Base-by-base conservation (phyloP, 1,139 yeast genomes). In the Protomyces inouyei region DNA sequence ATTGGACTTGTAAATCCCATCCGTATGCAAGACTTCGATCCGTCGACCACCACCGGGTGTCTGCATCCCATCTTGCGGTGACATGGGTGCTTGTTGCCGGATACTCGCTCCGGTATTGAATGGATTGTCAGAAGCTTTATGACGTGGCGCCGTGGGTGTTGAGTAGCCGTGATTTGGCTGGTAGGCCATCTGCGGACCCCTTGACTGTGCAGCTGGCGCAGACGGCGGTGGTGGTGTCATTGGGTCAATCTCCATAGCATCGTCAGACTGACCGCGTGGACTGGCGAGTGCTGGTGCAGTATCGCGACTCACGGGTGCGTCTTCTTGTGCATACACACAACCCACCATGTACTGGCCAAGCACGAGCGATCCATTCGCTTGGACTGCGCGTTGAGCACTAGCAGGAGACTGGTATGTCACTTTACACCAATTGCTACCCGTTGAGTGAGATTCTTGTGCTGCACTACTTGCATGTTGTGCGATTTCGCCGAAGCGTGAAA, bases 331-430 rank as follows among this genome's bases (percentile, higher is more conserved):
- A 53, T 61, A 66, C 18, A 88, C 84, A 65, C 93, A 93, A 0
- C 97, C 96, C 65, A 89, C 78, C 63, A 87, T 79, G 18, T 83
- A 81, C 37, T 71, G 71, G 0, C 91, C 93, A 64, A 86, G 86
- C 70, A 86, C 81, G 1, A 87, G 83, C 21, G 81, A 76, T 0
- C 95, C 95, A 72, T 88, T 89, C 71, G 91, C 96, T 69, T 86
- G 85, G 53, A 91, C 77, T 0, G 98, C 97, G 65, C 95, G 85
- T 35, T 85, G 76, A 0, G 97, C 97, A 12, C 92, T 82, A 3
- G 85, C 79, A 3, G 88, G 83, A 67, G 85, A 86, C 67, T 85
- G 88, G 74, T 84, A 93, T 0, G 97, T 91, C 63, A 93, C 75
- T 72, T 90, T 88, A 28, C 91, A 85, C 97, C 98, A 93, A 57